A percentile compares a stretch with the other conserved stretches of the same genome.
These are phyloP conservation scores for Myriosclerotinia duriaeana DNA, from an alignment of 2,329 filamentous ascomycete genomes.

Conservation along the genomic window DNA sequence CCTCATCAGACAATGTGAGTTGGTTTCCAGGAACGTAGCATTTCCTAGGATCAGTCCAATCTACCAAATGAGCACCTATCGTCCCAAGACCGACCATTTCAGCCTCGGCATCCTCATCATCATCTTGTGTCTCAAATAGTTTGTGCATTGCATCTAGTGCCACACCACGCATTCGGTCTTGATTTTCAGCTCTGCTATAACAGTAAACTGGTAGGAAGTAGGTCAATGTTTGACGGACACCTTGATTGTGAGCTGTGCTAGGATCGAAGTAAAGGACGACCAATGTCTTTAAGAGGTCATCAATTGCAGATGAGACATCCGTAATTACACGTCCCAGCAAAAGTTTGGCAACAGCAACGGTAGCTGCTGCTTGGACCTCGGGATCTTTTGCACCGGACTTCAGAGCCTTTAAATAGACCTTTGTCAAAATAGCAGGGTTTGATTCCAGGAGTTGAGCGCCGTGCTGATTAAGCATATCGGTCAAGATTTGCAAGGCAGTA, in stretches of 20 bases:
- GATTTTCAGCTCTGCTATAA: constrained; percentile 79
- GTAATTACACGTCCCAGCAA: constrained; percentile 77
- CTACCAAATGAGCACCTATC: constrained; percentile 79
- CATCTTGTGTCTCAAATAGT: constrained; percentile 70
- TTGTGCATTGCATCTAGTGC: constrained; percentile 73
- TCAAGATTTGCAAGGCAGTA: constrained; percentile 85
- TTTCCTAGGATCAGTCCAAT: constrained; percentile 94
- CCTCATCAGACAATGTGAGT: constrained; percentile 50
- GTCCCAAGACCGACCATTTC: constrained; percentile 77
- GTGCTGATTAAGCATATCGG: constrained; percentile 88
- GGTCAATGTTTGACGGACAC: constrained; percentile 79
- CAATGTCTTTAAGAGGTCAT: constrained; percentile 79
- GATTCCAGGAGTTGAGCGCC: constrained; percentile 71
- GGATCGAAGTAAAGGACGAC: constrained; percentile 89
- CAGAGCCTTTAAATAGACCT: constrained; percentile 81
- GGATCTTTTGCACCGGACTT: constrained; percentile 67
- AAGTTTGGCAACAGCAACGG: constrained; percentile 80
- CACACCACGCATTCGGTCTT: constrained; percentile 74
- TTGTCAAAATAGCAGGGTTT: constrained; percentile 66
- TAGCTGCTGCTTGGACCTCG: constrained; percentile 77
- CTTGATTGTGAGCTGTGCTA: constrained; percentile 74
- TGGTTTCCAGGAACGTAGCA: constrained; percentile 54
- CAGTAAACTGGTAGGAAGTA: constrained; percentile 96
- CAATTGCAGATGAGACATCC: constrained; percentile 58
- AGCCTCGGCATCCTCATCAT: constrained; percentile 70